Conservation (phyloP, 768 basidiomycete genomes). For the Rhizopogon vinicolor region DNA sequence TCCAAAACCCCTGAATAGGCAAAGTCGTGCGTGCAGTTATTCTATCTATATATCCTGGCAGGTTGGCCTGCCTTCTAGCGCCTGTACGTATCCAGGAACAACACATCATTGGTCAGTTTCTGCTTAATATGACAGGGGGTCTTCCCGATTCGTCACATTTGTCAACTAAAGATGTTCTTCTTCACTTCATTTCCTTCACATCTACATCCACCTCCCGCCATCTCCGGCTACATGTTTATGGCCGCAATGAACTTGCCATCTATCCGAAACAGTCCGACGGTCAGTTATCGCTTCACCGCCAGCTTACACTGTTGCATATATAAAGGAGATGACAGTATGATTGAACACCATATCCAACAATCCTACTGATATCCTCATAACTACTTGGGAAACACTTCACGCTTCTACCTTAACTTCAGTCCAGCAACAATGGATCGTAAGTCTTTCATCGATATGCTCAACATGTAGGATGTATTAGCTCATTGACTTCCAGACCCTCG, state of each 20-base stretch:
- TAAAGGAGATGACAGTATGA: neutral
- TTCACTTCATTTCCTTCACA: neutral
- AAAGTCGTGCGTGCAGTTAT: neutral
- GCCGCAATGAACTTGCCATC: neutral
- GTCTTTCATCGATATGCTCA: too few species aligned
- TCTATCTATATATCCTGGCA: neutral
- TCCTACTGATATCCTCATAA: neutral
- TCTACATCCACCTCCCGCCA: neutral
- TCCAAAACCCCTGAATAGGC: neutral
- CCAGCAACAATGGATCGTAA: neutral
- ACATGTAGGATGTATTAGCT: neutral
- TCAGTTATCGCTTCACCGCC: neutral
- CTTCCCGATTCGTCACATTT: neutral
- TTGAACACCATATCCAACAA: neutral
- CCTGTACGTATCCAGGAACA: neutral
- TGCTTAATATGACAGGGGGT: neutral
- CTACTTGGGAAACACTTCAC: neutral
- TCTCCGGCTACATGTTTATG: neutral
- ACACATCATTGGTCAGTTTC: neutral
- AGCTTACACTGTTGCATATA: neutral
- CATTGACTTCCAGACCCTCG: neutral
- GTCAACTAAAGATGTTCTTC: neutral
- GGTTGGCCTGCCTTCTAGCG: neutral
- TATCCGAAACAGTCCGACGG: neutral
- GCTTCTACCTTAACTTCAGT: neutral